Evolutionary conservation across 1,284 basidiomycete genomes (phyloP).

Genomic region (Cerrena zonata): DNA sequence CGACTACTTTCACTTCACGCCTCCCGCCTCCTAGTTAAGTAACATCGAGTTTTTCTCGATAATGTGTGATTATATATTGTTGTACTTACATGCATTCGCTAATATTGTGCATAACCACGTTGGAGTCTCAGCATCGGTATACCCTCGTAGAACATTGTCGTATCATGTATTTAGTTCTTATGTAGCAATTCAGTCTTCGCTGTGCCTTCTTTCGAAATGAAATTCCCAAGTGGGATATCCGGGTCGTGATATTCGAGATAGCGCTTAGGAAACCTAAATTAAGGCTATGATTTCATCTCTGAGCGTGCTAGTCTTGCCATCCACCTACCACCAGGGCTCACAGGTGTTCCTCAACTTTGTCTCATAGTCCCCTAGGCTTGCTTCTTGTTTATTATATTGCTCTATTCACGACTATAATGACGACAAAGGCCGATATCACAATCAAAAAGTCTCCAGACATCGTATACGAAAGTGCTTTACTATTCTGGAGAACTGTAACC

Average conservation of each 20-base stretch:
- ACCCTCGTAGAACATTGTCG: slow-evolving; percentile 6
- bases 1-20: slow-evolving; percentile 17
- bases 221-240: no score
- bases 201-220: no score
- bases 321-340: background rate
- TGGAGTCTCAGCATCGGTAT: background rate
- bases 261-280: no score
- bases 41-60: background rate
- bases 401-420: slow-evolving; percentile 14
- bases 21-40: slow-evolving; percentile 15
- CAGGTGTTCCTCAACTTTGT: background rate
- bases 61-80: slow-evolving; percentile 10
- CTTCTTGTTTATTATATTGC: background rate
- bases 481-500: slow-evolving; percentile 80
- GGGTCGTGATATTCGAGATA: no score
- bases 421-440: slow-evolving; percentile 10
- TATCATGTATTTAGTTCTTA: slow-evolving; percentile 8
- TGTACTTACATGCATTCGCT: slow-evolving; percentile 18
- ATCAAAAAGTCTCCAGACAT: slow-evolving; percentile 19
- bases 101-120: slow-evolving; percentile 14
- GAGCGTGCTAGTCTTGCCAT: no score
- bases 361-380: background rate
- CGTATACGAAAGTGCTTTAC: slow-evolving; percentile 60
- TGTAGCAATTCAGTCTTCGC: slow-evolving; percentile 2
- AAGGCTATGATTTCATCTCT: background rate